phyloP scores from a whole-genome alignment of 1,139 yeast genomes.

The Yamadazyma dendronema region DNA sequence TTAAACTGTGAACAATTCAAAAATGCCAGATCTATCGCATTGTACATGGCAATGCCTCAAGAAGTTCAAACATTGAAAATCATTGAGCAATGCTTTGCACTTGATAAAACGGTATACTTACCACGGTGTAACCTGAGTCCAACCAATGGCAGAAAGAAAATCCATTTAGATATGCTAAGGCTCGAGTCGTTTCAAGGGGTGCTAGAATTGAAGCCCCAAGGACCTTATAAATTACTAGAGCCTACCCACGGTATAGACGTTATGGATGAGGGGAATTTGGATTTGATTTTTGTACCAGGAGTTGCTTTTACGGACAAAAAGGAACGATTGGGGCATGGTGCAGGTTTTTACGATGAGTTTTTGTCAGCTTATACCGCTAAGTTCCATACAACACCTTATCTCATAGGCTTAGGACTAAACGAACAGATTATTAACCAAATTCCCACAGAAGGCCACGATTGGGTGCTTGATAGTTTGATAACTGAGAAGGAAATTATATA shows the following conservation, averaged over 20 bases:
- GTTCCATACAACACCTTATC: constrained; percentile 33
- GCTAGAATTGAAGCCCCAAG: constrained; percentile 55
- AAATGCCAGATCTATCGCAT: constrained; percentile 49
- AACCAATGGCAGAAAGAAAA: constrained; percentile 27
- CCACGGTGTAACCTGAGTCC: constrained; percentile 43
- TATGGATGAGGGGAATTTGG: constrained; percentile 48
- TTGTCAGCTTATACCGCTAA: constrained; percentile 47
- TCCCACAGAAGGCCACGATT: constrained; percentile 74
- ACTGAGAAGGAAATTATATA: constrained; percentile 17
- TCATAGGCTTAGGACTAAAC: constrained; percentile 68
- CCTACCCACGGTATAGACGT: constrained; percentile 49
- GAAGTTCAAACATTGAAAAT: constrained; percentile 59
- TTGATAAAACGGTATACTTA: constrained; percentile 45
- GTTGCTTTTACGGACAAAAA: constrained; percentile 65
- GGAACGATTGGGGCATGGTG: constrained; percentile 84
- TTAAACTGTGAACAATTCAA: constrained; percentile 35
- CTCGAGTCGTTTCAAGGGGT: constrained; percentile 46
- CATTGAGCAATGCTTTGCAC: constrained; percentile 47
- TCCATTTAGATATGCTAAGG: constrained; percentile 59
- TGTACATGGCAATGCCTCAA: constrained; percentile 66
- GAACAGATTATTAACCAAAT: constrained; percentile 63
- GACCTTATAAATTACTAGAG: constrained; percentile 66
- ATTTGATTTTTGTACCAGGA: constrained; percentile 79
- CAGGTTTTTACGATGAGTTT: constrained; percentile 87
- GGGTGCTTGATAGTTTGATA: constrained; percentile 58